Conservation (phyloP, 2,329 filamentous ascomycete species). For the Fusarium brachygibbosum region DNA sequence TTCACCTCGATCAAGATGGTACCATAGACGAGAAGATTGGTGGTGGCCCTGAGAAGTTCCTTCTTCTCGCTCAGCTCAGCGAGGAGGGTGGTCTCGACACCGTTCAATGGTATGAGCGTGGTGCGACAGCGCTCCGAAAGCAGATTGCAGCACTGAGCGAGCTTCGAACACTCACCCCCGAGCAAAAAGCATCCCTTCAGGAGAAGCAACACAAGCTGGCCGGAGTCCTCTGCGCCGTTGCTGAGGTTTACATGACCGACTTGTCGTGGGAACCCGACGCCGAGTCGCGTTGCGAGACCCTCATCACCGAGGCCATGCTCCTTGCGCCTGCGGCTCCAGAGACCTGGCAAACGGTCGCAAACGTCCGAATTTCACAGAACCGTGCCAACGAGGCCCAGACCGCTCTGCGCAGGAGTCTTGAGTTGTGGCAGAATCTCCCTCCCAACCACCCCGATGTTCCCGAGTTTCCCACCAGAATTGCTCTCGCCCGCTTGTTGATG, state of each 20-base stretch:
- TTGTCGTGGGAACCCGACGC: constrained; percentile 93
- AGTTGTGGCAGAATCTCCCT: constrained; percentile 84
- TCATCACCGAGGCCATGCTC: constrained; percentile 91
- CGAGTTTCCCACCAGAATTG: constrained; percentile 88
- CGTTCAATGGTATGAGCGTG: constrained; percentile 76
- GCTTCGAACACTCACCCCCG: constrained; percentile 53
- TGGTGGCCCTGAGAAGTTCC: constrained; percentile 91
- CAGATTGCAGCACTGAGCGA: constrained; percentile 76
- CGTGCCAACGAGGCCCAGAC: constrained; percentile 82
- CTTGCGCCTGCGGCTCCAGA: constrained; percentile 86
- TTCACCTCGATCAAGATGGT: constrained; percentile 82
- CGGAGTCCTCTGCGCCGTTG: constrained; percentile 91
- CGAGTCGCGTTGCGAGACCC: constrained; percentile 86
- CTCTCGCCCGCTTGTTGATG: constrained; percentile 86
- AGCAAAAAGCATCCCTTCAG: constrained; percentile 63
- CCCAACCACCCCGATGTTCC: constrained; percentile 80
- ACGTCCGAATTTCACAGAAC: constrained; percentile 90
- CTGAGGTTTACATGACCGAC: constrained; percentile 99
- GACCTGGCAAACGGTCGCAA: constrained; percentile 95
- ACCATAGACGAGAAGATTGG: constrained; percentile 76
- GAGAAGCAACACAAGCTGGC: constrained; percentile 86
- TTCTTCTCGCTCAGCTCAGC: constrained; percentile 93
- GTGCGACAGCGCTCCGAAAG: constrained; percentile 77
- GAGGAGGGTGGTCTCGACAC: constrained; percentile 76
- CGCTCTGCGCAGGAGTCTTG: constrained; percentile 83